These are phyloP conservation scores for Thuja plicata DNA, from an alignment of 83 land plant genomes.

Conservation along the genomic window DNA sequence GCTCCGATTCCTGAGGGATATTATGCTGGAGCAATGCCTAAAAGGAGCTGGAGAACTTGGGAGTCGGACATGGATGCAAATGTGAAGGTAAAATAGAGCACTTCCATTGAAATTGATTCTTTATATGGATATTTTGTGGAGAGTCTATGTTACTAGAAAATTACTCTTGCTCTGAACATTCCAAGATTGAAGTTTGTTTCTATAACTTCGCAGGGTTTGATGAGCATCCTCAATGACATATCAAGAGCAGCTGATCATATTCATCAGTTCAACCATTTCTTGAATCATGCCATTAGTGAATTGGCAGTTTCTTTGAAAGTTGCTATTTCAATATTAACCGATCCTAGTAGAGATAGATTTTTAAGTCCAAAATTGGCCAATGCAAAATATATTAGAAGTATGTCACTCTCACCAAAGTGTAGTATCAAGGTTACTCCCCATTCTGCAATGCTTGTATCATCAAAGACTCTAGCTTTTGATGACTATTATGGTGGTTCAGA, in stretches of 20 bases:
- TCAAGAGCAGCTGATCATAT: constrained; percentile 12
- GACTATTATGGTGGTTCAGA: constrained; percentile 2
- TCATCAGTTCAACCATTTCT: not conserved
- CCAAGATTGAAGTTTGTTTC: not conserved
- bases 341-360: constrained; percentile 1
- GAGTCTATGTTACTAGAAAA: not conserved
- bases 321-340: constrained; percentile 8
- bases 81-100: constrained; percentile 9
- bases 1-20: not conserved
- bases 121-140: not conserved
- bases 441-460: constrained; percentile 7
- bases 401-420: not conserved
- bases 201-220: not conserved
- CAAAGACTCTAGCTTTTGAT: not conserved
- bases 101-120: not conserved
- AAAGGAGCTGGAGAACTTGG: constrained; percentile 16
- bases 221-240: not conserved
- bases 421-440: constrained; percentile 3
- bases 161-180: not conserved
- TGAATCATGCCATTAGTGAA: constrained; percentile 12
- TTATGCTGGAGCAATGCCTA: constrained; percentile 8
- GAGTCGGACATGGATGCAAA: constrained; percentile 8
- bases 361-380: not conserved
- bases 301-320: constrained; percentile 13
- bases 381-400: not conserved